Base-by-base conservation (phyloP, 2,329 filamentous ascomycete species). In the Leptographium radiaticola region DNA sequence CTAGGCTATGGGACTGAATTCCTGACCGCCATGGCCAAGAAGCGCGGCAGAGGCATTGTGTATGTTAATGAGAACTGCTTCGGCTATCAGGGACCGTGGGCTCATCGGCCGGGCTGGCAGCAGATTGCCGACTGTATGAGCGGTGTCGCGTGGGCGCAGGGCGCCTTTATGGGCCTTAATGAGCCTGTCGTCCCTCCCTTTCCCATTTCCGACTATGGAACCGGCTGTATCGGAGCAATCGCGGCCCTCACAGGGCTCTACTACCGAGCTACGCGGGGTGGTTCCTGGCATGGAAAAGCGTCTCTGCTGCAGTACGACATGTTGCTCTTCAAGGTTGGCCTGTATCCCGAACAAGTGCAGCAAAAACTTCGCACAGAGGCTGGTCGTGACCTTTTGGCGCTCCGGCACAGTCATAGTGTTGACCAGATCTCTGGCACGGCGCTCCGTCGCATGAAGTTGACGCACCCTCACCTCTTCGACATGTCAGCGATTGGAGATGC, bases 261-360 rank as follows among this genome's bases (percentile, higher is more conserved):
- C 60, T 75, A 76, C 60, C 74, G 84, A 36, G 77, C 83, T 0
- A 80, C 74, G 10, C 65, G 68, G 13, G 84, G 84, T 18, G 84
- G 84, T 1, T 84, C 80, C 1, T 86, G 83, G 72, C 72, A 81
- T 55, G 82, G 82, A 49, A 79, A 76, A 52, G 79, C 76, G 0
- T 83, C 80, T 1, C 70, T 87, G 18, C 72, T 81, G 61, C 83
- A 87, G 60, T 87, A 87, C 62, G 81, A 87, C 57, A 71, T 86
- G 1, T 74, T 84, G 2, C 72, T 87, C 25, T 76, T 86, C 61
- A 72, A 75, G 18, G 71, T 80, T 0, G 83, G 83, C 0, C 65
- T 77, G 42, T 79, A 85, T 56, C 69, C 77, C 0, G 67, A 71
- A 0, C 64, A 70, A 0, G 71, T 84, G 2, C 76, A 83, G 65